Conservation (phyloP, 208 protist species). For the Leishmania braziliensis region DNA sequence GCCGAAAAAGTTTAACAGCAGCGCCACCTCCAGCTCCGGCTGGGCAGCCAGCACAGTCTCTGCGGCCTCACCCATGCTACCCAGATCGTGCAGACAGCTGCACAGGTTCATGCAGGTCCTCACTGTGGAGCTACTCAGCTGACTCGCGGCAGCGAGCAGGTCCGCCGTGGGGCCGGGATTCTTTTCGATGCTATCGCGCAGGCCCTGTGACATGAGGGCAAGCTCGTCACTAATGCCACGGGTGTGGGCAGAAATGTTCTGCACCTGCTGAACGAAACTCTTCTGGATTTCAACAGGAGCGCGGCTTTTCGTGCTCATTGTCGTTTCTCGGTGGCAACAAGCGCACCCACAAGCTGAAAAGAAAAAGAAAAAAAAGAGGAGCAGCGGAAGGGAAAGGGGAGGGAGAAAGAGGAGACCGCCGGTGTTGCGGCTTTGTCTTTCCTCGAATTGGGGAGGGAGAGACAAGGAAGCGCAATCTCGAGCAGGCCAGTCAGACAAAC, state of each 20-base stretch:
- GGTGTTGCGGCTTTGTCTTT: not conserved
- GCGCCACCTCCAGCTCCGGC: slow-evolving; percentile 44
- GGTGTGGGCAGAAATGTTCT: slow-evolving; percentile 29
- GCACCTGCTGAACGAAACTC: slow-evolving; percentile 30
- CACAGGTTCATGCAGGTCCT: slow-evolving; percentile 28
- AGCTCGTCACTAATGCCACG: slow-evolving; percentile 29
- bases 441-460: not conserved
- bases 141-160: slow-evolving; percentile 16
- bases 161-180: slow-evolving; percentile 20
- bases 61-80: slow-evolving; percentile 71
- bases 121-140: slow-evolving; percentile 18
- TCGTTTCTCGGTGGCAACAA: slow-evolving; percentile 3
- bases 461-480: not conserved
- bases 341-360: not conserved
- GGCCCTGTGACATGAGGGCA: slow-evolving; percentile 17
- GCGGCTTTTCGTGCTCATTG: slow-evolving; percentile 15
- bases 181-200: slow-evolving; percentile 18
- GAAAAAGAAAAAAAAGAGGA: not conserved
- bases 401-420: not conserved
- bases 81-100: slow-evolving; percentile 62
- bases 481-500: not conserved
- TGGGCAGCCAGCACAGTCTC: slow-evolving; percentile 52
- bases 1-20: slow-evolving; percentile 74
- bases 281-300: slow-evolving; percentile 21
- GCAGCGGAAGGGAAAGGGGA: not conserved